Percentiles rank a stretch among this genome's conserved stretches.
phyloP scores from a whole-genome alignment of 179 eudicot species.

The Nepenthes alata region DNA sequence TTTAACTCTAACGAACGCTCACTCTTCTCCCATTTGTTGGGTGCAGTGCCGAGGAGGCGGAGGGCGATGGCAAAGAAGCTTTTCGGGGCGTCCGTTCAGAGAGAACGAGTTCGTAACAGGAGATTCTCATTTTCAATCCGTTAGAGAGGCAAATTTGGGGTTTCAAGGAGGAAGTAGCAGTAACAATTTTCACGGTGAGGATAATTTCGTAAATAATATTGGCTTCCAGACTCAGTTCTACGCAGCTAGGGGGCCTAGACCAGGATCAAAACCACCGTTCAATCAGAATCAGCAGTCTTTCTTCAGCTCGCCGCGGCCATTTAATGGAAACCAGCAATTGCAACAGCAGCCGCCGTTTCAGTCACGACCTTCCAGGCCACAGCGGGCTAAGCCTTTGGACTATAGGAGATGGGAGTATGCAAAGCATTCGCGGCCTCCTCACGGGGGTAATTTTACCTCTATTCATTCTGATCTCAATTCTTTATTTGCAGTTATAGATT shows the following conservation, averaged over 20 bases:
- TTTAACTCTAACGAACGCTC: not conserved
- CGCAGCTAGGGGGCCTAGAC: not conserved
- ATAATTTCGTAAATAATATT: not conserved
- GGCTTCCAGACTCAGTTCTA: not conserved
- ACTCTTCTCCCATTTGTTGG: conserved; percentile 5
- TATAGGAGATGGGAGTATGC: conserved; percentile 60
- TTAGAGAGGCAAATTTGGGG: conserved; percentile 19
- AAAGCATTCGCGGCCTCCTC: conserved; percentile 33
- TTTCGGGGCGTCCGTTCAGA: conserved; percentile 19
- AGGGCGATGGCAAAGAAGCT: conserved; percentile 20
- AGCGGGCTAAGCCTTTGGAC: conserved; percentile 34
- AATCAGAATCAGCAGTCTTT: conserved; percentile 9
- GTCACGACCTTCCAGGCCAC: conserved; percentile 11
- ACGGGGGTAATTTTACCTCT: conserved; percentile 25
- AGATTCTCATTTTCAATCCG: conserved; percentile 30
- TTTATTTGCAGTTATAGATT: too few relatives aligned
- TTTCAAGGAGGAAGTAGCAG: not conserved
- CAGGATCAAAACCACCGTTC: not conserved
- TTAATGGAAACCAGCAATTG: conserved; percentile 2
- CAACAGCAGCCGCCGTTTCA: conserved; percentile 4
- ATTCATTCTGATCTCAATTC: not conserved
- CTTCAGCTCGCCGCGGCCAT: conserved; percentile 9
- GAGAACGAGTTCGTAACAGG: conserved; percentile 25
- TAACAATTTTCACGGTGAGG: not conserved
- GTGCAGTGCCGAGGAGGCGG: conserved; percentile 18